Conservation (phyloP, 164 flowering plant species). For the Tinospora cordifolia region DNA sequence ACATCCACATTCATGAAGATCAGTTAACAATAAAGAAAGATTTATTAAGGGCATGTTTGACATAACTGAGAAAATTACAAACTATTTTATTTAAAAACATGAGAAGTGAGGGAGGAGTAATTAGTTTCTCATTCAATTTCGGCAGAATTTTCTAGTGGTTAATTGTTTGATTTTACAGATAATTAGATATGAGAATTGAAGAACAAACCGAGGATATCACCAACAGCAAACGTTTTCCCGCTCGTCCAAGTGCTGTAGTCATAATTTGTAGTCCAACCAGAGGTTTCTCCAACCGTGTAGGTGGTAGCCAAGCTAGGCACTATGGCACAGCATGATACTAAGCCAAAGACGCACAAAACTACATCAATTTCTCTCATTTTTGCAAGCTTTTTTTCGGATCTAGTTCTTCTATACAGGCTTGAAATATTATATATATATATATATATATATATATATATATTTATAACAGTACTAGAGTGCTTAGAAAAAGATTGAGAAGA, state of each 20-base stretch:
- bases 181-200: background rate
- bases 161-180: too few species aligned
- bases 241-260: constrained; percentile 40
- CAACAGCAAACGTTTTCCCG: constrained; percentile 35
- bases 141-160: too few species aligned
- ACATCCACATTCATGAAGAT: too few species aligned
- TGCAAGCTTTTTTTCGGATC: background rate
- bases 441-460: too few species aligned
- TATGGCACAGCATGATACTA: constrained; percentile 9
- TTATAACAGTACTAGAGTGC: too few species aligned
- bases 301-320: constrained; percentile 21
- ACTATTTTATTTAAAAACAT: too few species aligned
- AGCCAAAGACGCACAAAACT: constrained; percentile 8
- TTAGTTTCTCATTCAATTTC: too few species aligned
- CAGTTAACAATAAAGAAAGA: too few species aligned
- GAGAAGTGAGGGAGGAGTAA: too few species aligned
- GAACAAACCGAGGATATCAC: constrained; percentile 39
- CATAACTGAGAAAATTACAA: too few species aligned
- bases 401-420: background rate
- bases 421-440: too few species aligned
- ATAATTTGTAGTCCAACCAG: constrained; percentile 30
- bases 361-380: constrained; percentile 8
- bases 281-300: constrained; percentile 39
- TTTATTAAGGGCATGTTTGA: too few species aligned
- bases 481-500: background rate